These are phyloP conservation scores for Curvularia hawaiiensis DNA, from an alignment of 2,329 filamentous ascomycete species.

Conservation along the genomic window DNA sequence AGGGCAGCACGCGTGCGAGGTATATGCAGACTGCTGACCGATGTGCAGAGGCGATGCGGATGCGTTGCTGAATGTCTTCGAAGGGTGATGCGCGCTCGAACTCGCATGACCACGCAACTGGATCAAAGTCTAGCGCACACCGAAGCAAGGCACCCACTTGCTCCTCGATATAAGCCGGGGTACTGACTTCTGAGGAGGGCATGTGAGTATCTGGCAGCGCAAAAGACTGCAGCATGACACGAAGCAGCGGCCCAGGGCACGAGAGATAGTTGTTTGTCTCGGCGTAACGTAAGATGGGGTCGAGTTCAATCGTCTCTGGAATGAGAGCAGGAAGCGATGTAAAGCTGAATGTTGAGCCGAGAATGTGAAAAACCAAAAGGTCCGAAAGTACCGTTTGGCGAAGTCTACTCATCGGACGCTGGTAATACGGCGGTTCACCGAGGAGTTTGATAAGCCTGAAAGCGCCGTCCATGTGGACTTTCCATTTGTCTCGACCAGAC, in stretches of 20 bases:
- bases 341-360: conserved; percentile 43
- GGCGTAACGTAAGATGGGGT: conserved; percentile 45
- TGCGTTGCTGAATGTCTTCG: conserved; percentile 42
- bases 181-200: conserved; percentile 10
- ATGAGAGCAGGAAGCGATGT: conserved; percentile 34
- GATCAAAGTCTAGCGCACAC: conserved; percentile 39
- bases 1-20: conserved; percentile 41
- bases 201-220: conserved; percentile 37
- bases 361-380: conserved; percentile 44
- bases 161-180: conserved; percentile 28
- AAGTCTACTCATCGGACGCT: conserved; percentile 39
- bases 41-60: conserved; percentile 46
- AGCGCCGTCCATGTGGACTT: conserved; percentile 58
- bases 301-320: conserved; percentile 38
- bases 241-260: conserved; percentile 42
- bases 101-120: conserved; percentile 37
- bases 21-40: conserved; percentile 50
- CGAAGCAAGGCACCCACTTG: conserved; percentile 33
- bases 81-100: conserved; percentile 42
- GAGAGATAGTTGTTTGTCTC: conserved; percentile 50
- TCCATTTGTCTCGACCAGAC: conserved; percentile 58
- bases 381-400: conserved; percentile 44
- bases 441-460: conserved; percentile 52
- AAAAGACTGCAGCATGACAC: conserved; percentile 46
- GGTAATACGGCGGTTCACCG: conserved; percentile 35